These are phyloP conservation scores for Rhodotorula mucilaginosa DNA, from an alignment of 1,284 basidiomycete species.

Conservation along the genomic window DNA sequence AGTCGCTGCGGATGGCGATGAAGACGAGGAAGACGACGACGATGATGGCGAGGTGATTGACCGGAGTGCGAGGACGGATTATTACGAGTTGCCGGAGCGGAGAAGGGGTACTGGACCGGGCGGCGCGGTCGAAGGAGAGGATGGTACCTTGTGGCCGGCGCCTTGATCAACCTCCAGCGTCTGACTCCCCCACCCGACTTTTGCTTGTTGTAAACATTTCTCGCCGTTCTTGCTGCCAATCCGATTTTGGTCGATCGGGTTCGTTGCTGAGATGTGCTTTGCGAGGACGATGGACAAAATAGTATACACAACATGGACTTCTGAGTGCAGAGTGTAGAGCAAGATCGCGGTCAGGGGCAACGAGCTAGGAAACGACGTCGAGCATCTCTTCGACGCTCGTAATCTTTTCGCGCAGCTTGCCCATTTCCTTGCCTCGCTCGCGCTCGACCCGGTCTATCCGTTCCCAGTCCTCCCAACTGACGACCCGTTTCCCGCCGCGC, in stretches of 20 bases:
- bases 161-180: constrained; percentile 2
- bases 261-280: too few relatives aligned
- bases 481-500: constrained; percentile 17
- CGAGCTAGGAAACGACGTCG: constrained; percentile 11
- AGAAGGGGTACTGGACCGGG: constrained; percentile 19
- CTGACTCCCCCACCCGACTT: background rate
- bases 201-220: background rate
- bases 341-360: too few relatives aligned
- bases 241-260: too few relatives aligned
- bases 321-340: background rate
- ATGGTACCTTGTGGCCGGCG: constrained; percentile 37
- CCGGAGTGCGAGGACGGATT: constrained; percentile 38
- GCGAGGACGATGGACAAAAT: too few relatives aligned
- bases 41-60: constrained; percentile 53
- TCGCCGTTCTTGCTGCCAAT: too few relatives aligned
- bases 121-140: constrained; percentile 12
- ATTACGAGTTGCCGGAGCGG: constrained; percentile 31
- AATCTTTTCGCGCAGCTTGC: constrained; percentile 45
- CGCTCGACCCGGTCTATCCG: constrained; percentile 40
- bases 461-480: constrained; percentile 44
- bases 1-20: constrained; percentile 46
- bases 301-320: too few relatives aligned
- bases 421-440: constrained; percentile 33
- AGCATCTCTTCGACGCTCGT: constrained; percentile 42
- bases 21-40: constrained; percentile 55